Base-by-base conservation (phyloP, 192 early-diverging fungal species). In the Coemansia reversa region DNA sequence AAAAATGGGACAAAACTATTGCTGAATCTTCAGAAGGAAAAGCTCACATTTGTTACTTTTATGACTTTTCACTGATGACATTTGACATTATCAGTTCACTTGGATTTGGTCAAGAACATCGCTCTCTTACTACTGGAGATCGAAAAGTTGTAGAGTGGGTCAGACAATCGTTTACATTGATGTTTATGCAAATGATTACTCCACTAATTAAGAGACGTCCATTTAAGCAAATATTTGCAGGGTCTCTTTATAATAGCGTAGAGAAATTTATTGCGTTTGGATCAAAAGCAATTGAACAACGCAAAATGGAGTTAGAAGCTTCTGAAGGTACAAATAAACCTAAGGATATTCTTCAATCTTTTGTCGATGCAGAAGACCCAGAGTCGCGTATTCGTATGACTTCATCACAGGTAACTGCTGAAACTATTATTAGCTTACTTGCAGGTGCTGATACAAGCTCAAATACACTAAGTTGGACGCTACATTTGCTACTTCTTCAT, bases 11-110 rank as follows among this genome's bases (percentile, higher is more conserved):
- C 66, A 39, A 5, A 23, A 59, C 39, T 27, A 62, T 72, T 4
- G 62, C 29, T 12, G 23, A 33, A 0, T 33, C 71, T 19, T 23
- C 14, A 0, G 60, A 20, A 9, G 63, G 60, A 39, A 16, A 23
- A 0, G 70, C 50, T 5, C 29, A 51, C 1, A 30, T 80, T 23
- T 55, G 58, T 59, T 80, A 80, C 29, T 50, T 59, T 33, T 39
- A 66, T 20, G 77, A 80, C 20, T 75, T 75, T 58, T 48, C 52
- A 50, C 62, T 71, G 0, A 71, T 75, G 72, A 65, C 68, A 0
- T 80, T 80, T 59, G 77, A 80, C 42, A 45, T 80, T 0, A 80
- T 80, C 14, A 52, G 68, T 29, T 64, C 72, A 3, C 60, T 80
- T 20, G 77, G 72, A 9, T 80, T 75, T 51, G 77, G 77, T 0